These are phyloP conservation scores for Aspergillus egyptiacus DNA, from an alignment of 495 filamentous ascomycete genomes.

Conservation along the genomic window DNA sequence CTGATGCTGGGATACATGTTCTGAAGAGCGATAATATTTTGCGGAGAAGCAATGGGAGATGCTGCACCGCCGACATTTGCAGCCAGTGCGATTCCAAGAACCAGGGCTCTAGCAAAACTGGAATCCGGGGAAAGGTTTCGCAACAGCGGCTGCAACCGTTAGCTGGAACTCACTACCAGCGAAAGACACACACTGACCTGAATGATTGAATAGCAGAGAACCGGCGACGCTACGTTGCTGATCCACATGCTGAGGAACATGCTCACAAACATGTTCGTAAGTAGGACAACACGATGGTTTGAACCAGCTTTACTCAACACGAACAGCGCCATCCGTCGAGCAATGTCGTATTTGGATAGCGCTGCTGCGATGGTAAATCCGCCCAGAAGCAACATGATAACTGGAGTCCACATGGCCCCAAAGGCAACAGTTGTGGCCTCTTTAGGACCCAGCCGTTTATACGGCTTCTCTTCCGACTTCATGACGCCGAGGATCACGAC, in stretches of 20 bases:
- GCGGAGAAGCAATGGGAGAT: constrained; percentile 91
- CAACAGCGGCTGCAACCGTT: constrained; percentile 66
- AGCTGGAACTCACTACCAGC: constrained; percentile 8
- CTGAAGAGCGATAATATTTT: constrained; percentile 93
- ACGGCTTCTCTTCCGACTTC: constrained; percentile 63
- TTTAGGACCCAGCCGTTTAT: constrained; percentile 64
- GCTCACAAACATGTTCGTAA: constrained; percentile 98
- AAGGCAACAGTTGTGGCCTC: constrained; percentile 78
- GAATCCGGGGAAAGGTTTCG: constrained; percentile 88
- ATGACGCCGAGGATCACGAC: constrained; percentile 83
- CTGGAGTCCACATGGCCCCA: constrained; percentile 96
- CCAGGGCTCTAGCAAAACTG: constrained; percentile 87
- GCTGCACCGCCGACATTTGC: constrained; percentile 95
- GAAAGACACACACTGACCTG: constrained; percentile 47
- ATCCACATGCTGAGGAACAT: constrained; percentile 99
- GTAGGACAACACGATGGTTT: constrained; percentile 73
- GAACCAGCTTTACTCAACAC: constrained; percentile 97
- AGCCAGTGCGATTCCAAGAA: constrained; percentile 91
- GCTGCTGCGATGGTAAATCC: constrained; percentile 96
- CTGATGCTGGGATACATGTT: constrained; percentile 87
- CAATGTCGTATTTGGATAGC: constrained; percentile 93
- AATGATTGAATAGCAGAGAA: constrained; percentile 97
- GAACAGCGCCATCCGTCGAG: constrained; percentile 92
- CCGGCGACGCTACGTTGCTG: constrained; percentile 94
- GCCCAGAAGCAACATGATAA: constrained; percentile 96